Percentiles rank a stretch among this genome's conserved stretches.
These are phyloP conservation scores for Cryptococcus sp. DNA, from an alignment of 1,284 basidiomycete genomes.

Conservation along the genomic window DNA sequence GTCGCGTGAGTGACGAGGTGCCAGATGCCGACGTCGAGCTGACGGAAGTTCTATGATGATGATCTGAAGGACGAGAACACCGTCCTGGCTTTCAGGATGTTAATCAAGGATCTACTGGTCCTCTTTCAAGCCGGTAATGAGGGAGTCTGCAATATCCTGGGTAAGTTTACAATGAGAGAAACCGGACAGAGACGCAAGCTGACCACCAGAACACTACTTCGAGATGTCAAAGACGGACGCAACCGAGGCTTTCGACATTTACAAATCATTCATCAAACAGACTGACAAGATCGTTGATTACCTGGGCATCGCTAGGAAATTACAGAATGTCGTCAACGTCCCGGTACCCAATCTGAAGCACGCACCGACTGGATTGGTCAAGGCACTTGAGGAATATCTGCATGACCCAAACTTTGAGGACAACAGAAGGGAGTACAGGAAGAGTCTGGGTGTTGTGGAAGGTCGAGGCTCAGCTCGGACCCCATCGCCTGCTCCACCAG, in stretches of 20 bases:
- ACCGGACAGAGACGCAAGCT: constrained; percentile 1
- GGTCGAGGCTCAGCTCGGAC: constrained; percentile 31
- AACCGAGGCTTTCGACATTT: constrained; percentile 75
- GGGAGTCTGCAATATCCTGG: constrained; percentile 93
- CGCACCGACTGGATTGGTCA: constrained; percentile 88
- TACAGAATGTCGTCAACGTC: constrained; percentile 88
- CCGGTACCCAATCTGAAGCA: constrained; percentile 92
- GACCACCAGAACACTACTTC: constrained; percentile 81
- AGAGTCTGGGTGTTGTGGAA: constrained; percentile 73
- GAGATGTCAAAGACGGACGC: constrained; percentile 97
- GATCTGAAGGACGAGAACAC: constrained; percentile 88
- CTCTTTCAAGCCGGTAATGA: constrained; percentile 97
- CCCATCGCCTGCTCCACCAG: constrained; percentile 4
- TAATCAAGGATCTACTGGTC: constrained; percentile 94
- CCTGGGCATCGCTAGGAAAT: constrained; percentile 83
- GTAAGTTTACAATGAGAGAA: constrained; percentile 53
- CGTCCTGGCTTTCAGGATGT: constrained; percentile 82
- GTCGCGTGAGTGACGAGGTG: constrained; percentile 59
- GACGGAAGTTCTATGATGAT: constrained; percentile 79
- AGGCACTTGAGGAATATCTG: constrained; percentile 91
- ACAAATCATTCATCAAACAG: constrained; percentile 91
- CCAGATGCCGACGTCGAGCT: background rate
- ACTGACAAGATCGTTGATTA: constrained; percentile 93
- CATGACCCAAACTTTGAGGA: constrained; percentile 94
- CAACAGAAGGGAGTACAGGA: constrained; percentile 86